Conservation (phyloP, 2,329 filamentous ascomycete species). For the Chaetomium strumarium region DNA sequence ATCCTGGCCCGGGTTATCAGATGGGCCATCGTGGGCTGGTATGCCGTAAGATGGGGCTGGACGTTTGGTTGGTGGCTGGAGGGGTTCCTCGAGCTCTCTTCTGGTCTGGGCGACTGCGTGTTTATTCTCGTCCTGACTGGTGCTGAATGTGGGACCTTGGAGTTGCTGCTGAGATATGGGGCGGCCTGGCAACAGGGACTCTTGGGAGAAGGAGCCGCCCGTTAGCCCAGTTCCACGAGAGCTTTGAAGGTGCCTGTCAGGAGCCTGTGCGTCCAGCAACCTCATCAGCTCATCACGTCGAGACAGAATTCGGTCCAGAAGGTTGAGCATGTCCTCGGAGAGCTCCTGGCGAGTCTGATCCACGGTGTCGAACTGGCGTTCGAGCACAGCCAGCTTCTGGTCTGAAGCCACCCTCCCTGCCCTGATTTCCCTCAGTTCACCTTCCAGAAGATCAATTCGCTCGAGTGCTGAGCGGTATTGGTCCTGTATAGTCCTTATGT, state of each 20-base stretch:
- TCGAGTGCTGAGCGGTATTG: conserved; percentile 11
- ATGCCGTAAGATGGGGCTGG: neutral
- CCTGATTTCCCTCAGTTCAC: conserved; percentile 16
- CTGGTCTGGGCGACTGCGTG: neutral
- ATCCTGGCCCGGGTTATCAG: conserved; percentile 6
- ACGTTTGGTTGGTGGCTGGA: neutral
- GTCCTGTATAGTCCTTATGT: conserved; percentile 8
- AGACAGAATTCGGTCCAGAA: conserved; percentile 6
- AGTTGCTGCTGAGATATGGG: neutral
- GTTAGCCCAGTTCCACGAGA: neutral
- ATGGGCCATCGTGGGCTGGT: no score
- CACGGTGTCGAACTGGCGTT: conserved; percentile 1
- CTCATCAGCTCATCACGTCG: conserved; percentile 2
- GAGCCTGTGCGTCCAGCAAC: conserved; percentile 1
- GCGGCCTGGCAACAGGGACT: neutral
- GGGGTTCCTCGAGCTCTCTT: neutral
- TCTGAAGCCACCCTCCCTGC: conserved; percentile 11
- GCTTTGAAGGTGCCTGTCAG: neutral
- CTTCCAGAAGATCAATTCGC: conserved; percentile 14
- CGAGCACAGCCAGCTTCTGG: conserved; percentile 16
- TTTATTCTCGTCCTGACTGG: neutral
- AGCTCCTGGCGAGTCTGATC: neutral
- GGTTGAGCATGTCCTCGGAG: neutral
- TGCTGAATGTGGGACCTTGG: neutral
- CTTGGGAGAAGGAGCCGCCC: neutral